Conservation (phyloP, 1,139 yeast species). For the Scheffersomyces quercinus region DNA sequence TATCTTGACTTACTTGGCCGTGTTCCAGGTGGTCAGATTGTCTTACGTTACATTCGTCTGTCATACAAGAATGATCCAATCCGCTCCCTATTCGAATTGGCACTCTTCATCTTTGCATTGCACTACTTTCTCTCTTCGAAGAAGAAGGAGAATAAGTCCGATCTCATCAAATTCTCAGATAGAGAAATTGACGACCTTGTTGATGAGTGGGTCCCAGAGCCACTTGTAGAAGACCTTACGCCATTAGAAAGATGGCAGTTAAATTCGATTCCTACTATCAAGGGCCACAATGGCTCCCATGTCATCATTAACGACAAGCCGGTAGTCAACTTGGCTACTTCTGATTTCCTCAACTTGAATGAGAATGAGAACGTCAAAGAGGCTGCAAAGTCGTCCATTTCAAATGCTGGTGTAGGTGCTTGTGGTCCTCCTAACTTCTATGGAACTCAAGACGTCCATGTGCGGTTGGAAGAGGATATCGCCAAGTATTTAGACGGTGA, state of each 20-base stretch:
- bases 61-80: conserved; percentile 94
- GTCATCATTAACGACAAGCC: conserved; percentile 31
- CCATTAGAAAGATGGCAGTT: conserved; percentile 63
- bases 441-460: conserved; percentile 94
- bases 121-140: conserved; percentile 82
- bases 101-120: conserved; percentile 79
- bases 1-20: conserved; percentile 38
- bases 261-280: conserved; percentile 60
- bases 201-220: conserved; percentile 90
- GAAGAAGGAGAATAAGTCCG: conserved; percentile 75
- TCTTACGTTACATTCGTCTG: conserved; percentile 77
- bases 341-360: conserved; percentile 64
- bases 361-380: conserved; percentile 45
- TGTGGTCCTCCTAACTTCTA: conserved; percentile 99
- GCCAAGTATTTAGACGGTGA: conserved; percentile 77
- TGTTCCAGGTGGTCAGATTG: conserved; percentile 80
- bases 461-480: conserved; percentile 72
- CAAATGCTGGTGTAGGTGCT: conserved; percentile 89
- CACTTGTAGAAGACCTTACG: conserved; percentile 60
- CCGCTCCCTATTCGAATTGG: conserved; percentile 79
- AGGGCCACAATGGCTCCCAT: conserved; percentile 57
- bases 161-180: conserved; percentile 61
- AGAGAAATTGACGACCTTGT: conserved; percentile 81
- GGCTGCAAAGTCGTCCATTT: conserved; percentile 62
- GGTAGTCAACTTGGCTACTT: conserved; percentile 63